Base-by-base conservation (phyloP, 352 stramenopile genomes). In the Phytophthora hibernalis region DNA sequence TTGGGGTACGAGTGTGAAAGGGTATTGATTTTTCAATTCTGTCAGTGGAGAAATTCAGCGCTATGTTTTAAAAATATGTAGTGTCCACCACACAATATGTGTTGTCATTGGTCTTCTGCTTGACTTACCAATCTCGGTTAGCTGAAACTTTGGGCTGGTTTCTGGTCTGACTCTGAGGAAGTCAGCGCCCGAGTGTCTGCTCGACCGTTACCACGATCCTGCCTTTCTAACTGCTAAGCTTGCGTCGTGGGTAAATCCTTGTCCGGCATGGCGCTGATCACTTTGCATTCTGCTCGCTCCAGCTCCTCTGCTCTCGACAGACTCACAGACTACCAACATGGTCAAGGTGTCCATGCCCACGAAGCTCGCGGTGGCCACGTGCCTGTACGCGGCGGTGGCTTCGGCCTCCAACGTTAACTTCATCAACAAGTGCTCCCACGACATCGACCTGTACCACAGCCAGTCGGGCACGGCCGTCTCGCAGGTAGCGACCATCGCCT, bases 381-480 rank as follows among this genome's bases (percentile, higher is more conserved):
- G 58, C 54, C 54, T 79, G 8, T 70, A 37, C 44, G 59, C 55
- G 7, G 54, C 72, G 15, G n/a, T 33, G 37, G 68, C 61, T 2
- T 68, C 61, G 5, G 57, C 69, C 10, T 57, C 67, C 28, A 77
- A 16, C 16, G 40, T 85, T 24, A 80, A 76, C 61, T 85, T 85
- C 48, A 59, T 81, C 57, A 85, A 85, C 65, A 68, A 79, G 53
- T 85, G 76, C 48, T 49, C 51, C 20, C 59, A 56, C 50, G 24
- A 56, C 1, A 72, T 85, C 40, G 45, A 85, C 47, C 63, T 85
- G 11, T 74, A 73, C 61, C 74, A 85, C 68, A 80, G 68, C 15
- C 66, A 84, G 54, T 45, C 28, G 31, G 71, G 68, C 51, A 67
- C 64, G 16, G 47, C 52, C 18, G 60, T 53, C n/a, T 8, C 50